Evolutionary conservation across 331 rosid genomes (phyloP).

Genomic region (Pyrus hybrid): DNA sequence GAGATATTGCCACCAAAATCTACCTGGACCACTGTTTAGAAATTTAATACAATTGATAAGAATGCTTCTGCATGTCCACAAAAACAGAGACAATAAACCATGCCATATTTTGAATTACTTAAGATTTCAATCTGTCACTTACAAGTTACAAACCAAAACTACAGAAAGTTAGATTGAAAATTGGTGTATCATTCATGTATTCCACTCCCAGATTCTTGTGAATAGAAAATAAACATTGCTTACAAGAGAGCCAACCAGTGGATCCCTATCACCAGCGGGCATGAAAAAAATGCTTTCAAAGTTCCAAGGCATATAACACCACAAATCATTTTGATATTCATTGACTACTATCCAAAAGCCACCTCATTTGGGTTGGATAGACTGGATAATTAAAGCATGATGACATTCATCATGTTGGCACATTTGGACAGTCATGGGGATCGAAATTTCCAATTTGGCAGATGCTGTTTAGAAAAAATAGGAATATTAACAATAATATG

Average conservation of each 20-base stretch:
- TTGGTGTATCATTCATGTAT: not conserved
- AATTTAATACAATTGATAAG: not conserved
- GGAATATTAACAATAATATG: not conserved
- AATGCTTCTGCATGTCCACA: not conserved
- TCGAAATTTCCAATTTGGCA: not conserved
- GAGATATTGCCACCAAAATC: not conserved
- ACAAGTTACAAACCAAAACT: not conserved
- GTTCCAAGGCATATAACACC: not conserved
- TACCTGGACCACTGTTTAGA: not conserved
- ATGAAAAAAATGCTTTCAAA: not conserved
- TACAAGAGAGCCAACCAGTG: not conserved
- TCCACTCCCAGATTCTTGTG: not conserved
- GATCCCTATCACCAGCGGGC: not conserved
- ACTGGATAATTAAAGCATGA: not conserved
- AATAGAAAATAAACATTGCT: not conserved
- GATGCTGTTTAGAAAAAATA: not conserved
- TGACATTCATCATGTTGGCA: not conserved
- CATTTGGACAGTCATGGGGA: not conserved
- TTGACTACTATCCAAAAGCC: not conserved
- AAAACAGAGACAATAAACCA: not conserved
- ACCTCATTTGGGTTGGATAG: not conserved
- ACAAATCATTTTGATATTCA: not conserved
- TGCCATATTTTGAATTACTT: not conserved
- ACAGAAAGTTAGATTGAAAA: not conserved
- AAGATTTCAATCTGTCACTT: not conserved